These are phyloP conservation scores for Kwoniella sp. DNA, from an alignment of 768 basidiomycete genomes.

Conservation along the genomic window DNA sequence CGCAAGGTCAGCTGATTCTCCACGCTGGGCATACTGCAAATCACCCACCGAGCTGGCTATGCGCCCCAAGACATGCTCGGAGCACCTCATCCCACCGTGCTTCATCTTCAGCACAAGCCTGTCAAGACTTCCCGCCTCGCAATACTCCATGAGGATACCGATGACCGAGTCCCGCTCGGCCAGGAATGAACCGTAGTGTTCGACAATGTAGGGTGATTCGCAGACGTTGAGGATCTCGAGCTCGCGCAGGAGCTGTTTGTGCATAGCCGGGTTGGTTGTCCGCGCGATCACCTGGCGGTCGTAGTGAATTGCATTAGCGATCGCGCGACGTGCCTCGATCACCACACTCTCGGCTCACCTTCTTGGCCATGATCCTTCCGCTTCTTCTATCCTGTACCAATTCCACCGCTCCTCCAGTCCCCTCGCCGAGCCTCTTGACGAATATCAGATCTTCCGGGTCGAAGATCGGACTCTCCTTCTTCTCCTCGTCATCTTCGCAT, in stretches of 20 bases:
- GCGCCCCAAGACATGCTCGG: conserved; percentile 49
- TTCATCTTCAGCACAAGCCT: conserved; percentile 41
- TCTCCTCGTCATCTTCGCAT: conserved; percentile 4
- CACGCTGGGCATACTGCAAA: neutral
- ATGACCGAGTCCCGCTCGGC: conserved; percentile 47
- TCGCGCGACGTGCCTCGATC: too few species aligned
- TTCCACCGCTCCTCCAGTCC: conserved; percentile 49
- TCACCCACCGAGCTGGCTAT: conserved; percentile 46
- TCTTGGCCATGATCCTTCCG: conserved; percentile 50
- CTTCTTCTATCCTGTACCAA: conserved; percentile 42
- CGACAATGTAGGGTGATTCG: conserved; percentile 49
- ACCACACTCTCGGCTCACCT: conserved; percentile 33
- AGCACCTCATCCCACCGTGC: conserved; percentile 40
- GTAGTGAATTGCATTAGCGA: too few species aligned
- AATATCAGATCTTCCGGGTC: conserved; percentile 37
- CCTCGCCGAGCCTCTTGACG: conserved; percentile 46
- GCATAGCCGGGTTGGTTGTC: conserved; percentile 49
- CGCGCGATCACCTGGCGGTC: conserved; percentile 50
- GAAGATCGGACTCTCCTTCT: conserved; percentile 23
- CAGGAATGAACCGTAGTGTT: conserved; percentile 51
- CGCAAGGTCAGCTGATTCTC: neutral
- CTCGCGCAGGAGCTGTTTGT: conserved; percentile 51
- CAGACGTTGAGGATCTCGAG: conserved; percentile 50
- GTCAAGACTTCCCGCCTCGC: conserved; percentile 50
- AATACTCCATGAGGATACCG: conserved; percentile 51